Base-by-base conservation (phyloP, 768 basidiomycete species). In the Zangia roseola region DNA sequence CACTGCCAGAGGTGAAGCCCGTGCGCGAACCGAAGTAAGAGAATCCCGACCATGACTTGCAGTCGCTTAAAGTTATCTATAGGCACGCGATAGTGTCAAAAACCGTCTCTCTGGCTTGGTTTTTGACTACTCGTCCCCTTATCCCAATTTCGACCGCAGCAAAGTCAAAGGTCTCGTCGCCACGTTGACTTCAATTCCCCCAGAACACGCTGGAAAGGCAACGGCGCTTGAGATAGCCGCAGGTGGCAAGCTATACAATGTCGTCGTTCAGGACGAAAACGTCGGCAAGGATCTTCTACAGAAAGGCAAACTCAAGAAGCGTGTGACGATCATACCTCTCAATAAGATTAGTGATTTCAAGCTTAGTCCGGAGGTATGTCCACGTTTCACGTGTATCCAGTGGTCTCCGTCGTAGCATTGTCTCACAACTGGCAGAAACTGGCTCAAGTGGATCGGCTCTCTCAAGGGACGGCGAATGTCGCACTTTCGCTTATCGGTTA, bases 191-290 rank as follows among this genome's bases (percentile, higher is more conserved):
- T 75, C 81, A 0, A 79, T 99, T 1, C 76, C 82, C 30, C 70
- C 78, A 14, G 73, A 78, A 36, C 81, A 95, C 64, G 83, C 82
- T 62, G 72, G 84, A 61, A 88, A 88, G 49, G 82, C 93, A 2
- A 93, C 91, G 0, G 97, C 97, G 3, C 77, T 98, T 5, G 97
- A 99, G 68, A 86, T 97, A 53, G 84, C 90, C 16, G 94, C 94
- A 0, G 94, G 94, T 0, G 84, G 82, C 1, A 88, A 87, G 55
- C 74, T 99, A 9, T 97, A 88, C 70, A 92, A 98, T 54, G 91
- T 98, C 31, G 88, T 98, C 23, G 90, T 98, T 8, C 84, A 94
- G 55, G 84, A 95, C 61, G 94, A 97, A 69, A 79, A 79, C 47
- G 82, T 94, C 38, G 94, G 93, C 24, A 89, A 88, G 58, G 83